A percentile compares a stretch with the other conserved stretches of the same genome.
Evolutionary conservation across 2,329 filamentous ascomycete genomes (phyloP).

Genomic region (Pseudogymnoascus sp.): DNA sequence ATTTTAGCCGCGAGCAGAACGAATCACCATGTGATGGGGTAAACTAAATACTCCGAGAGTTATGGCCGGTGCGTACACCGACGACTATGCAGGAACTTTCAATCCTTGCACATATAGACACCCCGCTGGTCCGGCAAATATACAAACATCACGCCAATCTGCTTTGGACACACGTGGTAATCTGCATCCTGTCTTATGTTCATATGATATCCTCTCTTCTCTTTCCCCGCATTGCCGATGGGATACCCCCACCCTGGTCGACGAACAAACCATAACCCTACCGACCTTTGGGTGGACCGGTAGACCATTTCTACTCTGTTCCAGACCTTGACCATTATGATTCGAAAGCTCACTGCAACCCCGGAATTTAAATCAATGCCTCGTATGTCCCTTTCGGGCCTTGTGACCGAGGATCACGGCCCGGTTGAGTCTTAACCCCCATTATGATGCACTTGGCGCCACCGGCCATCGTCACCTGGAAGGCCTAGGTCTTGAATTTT

Average conservation of each 20-base stretch:
- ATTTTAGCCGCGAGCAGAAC: background rate
- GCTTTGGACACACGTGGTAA: background rate
- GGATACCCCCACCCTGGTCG: background rate
- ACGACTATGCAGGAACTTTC: background rate
- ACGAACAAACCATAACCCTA: background rate
- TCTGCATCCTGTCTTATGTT: background rate
- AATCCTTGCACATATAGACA: constrained; percentile 2
- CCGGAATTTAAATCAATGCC: background rate
- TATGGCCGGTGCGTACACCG: background rate
- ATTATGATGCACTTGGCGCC: background rate
- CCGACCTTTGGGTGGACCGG: background rate
- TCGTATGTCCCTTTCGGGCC: background rate
- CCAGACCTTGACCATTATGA: background rate
- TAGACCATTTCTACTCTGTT: background rate
- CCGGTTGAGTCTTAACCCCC: background rate
- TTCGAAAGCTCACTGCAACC: background rate
- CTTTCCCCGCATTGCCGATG: background rate
- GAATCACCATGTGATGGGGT: constrained; percentile 1
- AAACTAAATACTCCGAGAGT: background rate
- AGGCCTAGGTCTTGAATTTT: background rate
- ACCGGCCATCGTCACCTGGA: background rate
- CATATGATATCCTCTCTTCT: background rate
- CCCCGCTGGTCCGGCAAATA: background rate
- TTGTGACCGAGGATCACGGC: constrained; percentile 4
- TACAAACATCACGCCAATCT: background rate